Evolutionary conservation across 139 green algal species (phyloP), one percentile per base, ranked within the genome.

Genomic region (Desmodesmus armatus): DNA sequence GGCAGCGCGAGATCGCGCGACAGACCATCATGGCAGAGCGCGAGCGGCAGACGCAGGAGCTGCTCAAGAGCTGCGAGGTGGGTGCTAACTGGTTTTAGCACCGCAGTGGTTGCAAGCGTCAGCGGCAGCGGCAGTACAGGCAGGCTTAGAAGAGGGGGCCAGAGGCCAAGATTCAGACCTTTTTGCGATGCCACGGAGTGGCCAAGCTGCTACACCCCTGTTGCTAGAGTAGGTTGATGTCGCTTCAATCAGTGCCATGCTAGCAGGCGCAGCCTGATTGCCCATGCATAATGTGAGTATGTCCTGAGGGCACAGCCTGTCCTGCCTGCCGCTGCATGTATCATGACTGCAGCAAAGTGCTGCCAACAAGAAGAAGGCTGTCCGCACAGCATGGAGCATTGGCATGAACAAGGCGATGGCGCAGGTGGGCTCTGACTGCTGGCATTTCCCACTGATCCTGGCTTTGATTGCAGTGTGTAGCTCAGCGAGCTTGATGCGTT

Each of bases 1-100:
- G 79, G 17, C n/a, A 31, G 33, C 47, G 72, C 19, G 77, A 88
- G 4, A 19, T n/a, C 13, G 41, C 70, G 7, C 87, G 94, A 1
- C 78, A 90, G 41, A 60, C 89, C 60, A 94, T 97, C 51, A 92
- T 96, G 37, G 91, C 92, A 6, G 91, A 93, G 72, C 87, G 95
- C 0, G 94, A 98, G 67, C 81, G 87, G 0, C 89, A 92, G 66
- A 96, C 92, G 44, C 89, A 94, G 41, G 87, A 94, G 75, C 88
- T 97, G 81, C 91, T 97, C 23, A 93, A 91, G 66, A 92, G 69
- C 69, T 67, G 41, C 29, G 79, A 85, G 65, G 79, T 85, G 35
- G 7, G 51, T 0, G n/a, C n/a, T n/a, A n/a, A n/a, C n/a, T n/a
- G n/a, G n/a, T n/a, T n/a, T n/a, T n/a, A n/a, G n/a, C n/a, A n/a